Evolutionary conservation across 2,329 filamentous ascomycete species (phyloP).

Genomic region (Chalara sp.): DNA sequence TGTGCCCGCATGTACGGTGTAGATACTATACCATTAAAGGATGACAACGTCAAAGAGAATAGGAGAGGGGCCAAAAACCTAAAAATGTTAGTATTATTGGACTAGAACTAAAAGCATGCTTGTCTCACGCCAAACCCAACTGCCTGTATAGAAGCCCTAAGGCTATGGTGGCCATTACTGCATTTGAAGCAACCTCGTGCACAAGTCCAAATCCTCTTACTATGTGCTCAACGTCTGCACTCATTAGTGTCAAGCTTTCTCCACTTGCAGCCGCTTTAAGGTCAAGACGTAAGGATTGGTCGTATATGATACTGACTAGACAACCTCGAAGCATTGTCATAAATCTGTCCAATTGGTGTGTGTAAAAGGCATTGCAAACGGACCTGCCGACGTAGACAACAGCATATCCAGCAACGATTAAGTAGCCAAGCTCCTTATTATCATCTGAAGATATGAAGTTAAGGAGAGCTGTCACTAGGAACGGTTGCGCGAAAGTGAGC

Average conservation of each 20-base stretch:
- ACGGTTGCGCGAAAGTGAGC: too few relatives aligned
- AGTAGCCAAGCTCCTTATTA: background rate
- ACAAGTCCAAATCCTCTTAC: background rate
- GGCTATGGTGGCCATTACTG: background rate
- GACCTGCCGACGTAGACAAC: background rate
- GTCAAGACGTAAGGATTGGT: slow-evolving; percentile 19
- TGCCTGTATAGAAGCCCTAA: background rate
- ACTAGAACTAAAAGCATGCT: background rate
- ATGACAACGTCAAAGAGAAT: background rate
- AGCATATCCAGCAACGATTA: background rate
- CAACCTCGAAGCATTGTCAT: slow-evolving; percentile 20
- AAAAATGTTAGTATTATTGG: background rate
- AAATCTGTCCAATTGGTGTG: slow-evolving; percentile 19
- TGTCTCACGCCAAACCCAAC: background rate
- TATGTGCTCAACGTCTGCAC: slow-evolving; percentile 18
- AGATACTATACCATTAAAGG: background rate
- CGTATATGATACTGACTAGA: slow-evolving; percentile 22
- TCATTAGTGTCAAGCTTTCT: slow-evolving; percentile 24
- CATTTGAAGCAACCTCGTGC: background rate
- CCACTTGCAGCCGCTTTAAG: slow-evolving; percentile 17
- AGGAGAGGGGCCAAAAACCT: background rate
- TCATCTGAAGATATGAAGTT: background rate
- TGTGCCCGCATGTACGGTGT: background rate
- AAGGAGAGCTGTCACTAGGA: too few relatives aligned
- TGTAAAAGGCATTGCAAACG: slow-evolving; percentile 9